Evolutionary conservation across 495 filamentous ascomycete species (phyloP), one percentile per base, ranked within the genome.

Genomic region (Stereocaulon alpinum): DNA sequence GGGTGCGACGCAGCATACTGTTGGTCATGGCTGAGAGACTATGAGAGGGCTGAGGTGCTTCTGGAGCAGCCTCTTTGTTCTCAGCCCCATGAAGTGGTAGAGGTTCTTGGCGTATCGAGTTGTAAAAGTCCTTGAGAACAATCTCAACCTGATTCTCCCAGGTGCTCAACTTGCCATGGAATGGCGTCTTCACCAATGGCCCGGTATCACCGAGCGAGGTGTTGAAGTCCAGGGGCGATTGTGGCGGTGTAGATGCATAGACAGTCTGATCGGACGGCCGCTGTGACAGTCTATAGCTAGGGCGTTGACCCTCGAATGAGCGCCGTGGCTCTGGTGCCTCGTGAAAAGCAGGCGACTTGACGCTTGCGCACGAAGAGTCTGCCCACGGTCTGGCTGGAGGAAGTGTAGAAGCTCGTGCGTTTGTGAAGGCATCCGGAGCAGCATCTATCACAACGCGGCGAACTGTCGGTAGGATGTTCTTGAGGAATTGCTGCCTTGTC

Each of bases 381-480:
- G 42, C 49, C 61, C 53, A 58, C 34, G 47, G 44, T 45, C 56
- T 66, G 71, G 67, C 12, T 71, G 72, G 56, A 71, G 77, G 67
- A 66, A 78, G 66, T 66, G 75, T 68, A 63, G 71, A 66, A 40
- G 79, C 67, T 56, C 76, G 70, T 56, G 78, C 60, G 24, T 77
- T 77, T 40, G 88, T 83, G 63, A 85, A 86, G 10, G 74, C 80
- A 56, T 88, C 82, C 3, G 86, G 83, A 10, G 77, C 80, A 27
- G 83, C 79, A 59, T 94, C 89, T 40, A 78, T 72, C 42, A 88
- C 82, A 29, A 89, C 85, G 56, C 86, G 81, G 34, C 82, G 83
- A 54, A 97, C 85, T 3, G 92, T 96, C 6, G 89, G 86, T 79
- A 96, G 84, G 12, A 93, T 97, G 65, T 99, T 99, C 72, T 93